Evolutionary conservation across 805 yeast genomes (phyloP).

Genomic region (Brettanomyces sp.): DNA sequence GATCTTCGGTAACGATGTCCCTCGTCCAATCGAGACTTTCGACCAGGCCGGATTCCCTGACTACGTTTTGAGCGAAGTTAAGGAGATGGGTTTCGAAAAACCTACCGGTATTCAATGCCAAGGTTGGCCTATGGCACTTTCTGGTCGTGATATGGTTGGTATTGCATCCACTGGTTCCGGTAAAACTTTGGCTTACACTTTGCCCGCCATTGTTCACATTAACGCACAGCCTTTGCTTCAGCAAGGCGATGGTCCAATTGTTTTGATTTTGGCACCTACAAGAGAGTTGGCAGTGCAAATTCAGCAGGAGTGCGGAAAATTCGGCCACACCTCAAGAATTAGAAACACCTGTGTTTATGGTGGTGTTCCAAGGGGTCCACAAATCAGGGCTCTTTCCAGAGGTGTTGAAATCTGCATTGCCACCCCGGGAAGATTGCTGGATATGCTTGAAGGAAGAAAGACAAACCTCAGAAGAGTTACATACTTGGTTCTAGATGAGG

Average conservation of each 20-base stretch:
- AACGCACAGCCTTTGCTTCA: slow-evolving; percentile 92
- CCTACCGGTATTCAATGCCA: slow-evolving; percentile 98
- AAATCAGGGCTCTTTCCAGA: slow-evolving; percentile 88
- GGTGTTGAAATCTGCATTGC: slow-evolving; percentile 96
- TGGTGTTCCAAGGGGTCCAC: slow-evolving; percentile 98
- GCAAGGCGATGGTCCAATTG: slow-evolving; percentile 97
- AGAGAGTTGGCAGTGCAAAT: slow-evolving; percentile 98
- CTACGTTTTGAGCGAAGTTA: slow-evolving; percentile 81
- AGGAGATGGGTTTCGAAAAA: slow-evolving; percentile 82
- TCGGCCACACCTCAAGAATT: slow-evolving; percentile 84
- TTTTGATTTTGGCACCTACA: slow-evolving; percentile 91
- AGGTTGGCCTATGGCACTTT: slow-evolving; percentile 99
- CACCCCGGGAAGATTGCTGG: slow-evolving; percentile 98
- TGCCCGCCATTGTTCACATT: slow-evolving; percentile 95
- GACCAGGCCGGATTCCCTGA: slow-evolving; percentile 98
- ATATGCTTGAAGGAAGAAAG: slow-evolving; percentile 91
- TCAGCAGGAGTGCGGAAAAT: slow-evolving; percentile 91
- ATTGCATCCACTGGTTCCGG: slow-evolving; percentile 99
- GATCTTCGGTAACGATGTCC: slow-evolving; percentile 73
- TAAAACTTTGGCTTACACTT: slow-evolving; percentile 93
- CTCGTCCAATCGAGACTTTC: slow-evolving; percentile 85
- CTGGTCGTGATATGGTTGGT: slow-evolving; percentile 99
- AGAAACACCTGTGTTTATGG: slow-evolving; percentile 98
- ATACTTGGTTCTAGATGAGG: slow-evolving; percentile 95
- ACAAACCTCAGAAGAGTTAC: slow-evolving; percentile 95